A percentile compares a stretch with the other conserved stretches of the same genome.
Evolutionary conservation across 1,284 basidiomycete genomes (phyloP).

Genomic region (Trichosporon inkin): DNA sequence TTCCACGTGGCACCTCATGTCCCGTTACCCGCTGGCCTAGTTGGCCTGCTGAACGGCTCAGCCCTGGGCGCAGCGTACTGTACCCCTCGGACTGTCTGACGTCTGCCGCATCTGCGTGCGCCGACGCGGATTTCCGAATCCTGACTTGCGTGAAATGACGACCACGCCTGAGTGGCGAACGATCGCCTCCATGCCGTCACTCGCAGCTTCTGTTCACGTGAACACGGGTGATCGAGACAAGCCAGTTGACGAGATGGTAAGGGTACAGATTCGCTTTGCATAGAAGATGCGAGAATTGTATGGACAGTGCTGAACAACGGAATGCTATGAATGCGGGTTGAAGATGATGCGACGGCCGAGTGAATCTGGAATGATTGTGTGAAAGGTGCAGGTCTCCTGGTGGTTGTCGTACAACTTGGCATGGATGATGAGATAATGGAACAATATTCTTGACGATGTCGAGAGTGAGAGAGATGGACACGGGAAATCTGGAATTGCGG

Average conservation of each 20-base stretch:
- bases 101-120: not conserved
- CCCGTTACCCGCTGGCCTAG: too few relatives aligned
- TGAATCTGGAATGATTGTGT: not conserved
- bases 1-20: slow-evolving; percentile 1
- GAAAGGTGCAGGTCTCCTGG: not conserved
- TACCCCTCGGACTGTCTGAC: not conserved
- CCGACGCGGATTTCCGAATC: not conserved
- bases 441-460: slow-evolving; percentile 1
- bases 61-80: too few relatives aligned
- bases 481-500: not conserved
- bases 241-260: not conserved
- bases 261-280: not conserved
- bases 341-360: not conserved
- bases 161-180: not conserved
- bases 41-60: too few relatives aligned
- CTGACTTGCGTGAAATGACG: slow-evolving; percentile 4
- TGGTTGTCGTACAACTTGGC: slow-evolving; percentile 5
- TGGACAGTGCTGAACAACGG: slow-evolving; percentile 1
- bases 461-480: not conserved
- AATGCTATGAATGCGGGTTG: not conserved
- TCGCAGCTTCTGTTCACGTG: not conserved
- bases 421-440: slow-evolving; percentile 8
- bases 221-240: not conserved
- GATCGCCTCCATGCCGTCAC: not conserved
- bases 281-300: not conserved